Evolutionary conservation across 306 rosid genomes (phyloP).

Genomic region (Lagenaria siceraria): DNA sequence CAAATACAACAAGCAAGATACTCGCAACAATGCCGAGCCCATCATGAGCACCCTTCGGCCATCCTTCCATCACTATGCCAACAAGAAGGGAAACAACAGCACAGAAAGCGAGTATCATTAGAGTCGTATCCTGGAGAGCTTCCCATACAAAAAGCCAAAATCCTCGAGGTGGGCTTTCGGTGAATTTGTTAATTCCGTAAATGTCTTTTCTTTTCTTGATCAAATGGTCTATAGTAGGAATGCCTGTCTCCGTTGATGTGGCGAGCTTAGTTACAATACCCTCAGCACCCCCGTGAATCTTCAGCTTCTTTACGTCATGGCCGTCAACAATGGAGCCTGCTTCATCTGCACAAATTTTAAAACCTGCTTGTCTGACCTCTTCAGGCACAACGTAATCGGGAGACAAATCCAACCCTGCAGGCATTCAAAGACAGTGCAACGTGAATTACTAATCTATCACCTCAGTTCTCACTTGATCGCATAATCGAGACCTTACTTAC

Average conservation of each 20-base stretch:
- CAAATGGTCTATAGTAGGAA: constrained; percentile 51
- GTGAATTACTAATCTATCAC: not conserved
- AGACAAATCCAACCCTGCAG: constrained; percentile 55
- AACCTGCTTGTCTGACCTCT: constrained; percentile 81
- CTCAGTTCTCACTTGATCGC: not conserved
- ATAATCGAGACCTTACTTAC: constrained; percentile 33
- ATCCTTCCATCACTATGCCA: constrained; percentile 81
- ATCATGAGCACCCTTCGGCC: constrained; percentile 99
- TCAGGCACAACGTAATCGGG: constrained; percentile 65
- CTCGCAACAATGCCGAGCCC: constrained; percentile 99
- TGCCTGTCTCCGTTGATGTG: constrained; percentile 47
- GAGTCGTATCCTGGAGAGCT: constrained; percentile 96
- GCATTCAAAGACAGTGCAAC: constrained; percentile 7
- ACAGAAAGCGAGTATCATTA: constrained; percentile 82
- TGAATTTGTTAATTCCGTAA: constrained; percentile 77
- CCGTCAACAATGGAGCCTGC: constrained; percentile 69
- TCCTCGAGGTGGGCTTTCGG: constrained; percentile 72
- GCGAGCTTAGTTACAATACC: constrained; percentile 51
- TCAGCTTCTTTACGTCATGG: constrained; percentile 78
- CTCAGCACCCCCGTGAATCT: constrained; percentile 56
- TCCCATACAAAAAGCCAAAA: constrained; percentile 89
- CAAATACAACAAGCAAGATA: constrained; percentile 90
- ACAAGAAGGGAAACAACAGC: constrained; percentile 74
- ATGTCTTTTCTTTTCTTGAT: constrained; percentile 51
- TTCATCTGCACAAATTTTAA: constrained; percentile 79